These are phyloP conservation scores for Filobasidium uniguttulatum DNA, from an alignment of 1,284 basidiomycete species.

Conservation along the genomic window DNA sequence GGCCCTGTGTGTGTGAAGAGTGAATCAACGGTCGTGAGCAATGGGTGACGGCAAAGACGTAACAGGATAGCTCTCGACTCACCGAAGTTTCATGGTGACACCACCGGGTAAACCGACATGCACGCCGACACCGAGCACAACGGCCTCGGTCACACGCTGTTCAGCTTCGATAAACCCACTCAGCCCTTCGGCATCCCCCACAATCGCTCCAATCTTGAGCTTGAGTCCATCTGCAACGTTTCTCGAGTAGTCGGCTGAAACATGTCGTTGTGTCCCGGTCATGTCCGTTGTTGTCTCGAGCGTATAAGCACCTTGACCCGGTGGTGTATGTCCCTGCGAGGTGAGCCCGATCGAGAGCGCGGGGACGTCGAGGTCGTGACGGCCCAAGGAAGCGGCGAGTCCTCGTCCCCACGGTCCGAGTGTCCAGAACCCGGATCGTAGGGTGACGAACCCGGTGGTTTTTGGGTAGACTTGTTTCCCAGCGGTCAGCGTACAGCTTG, in stretches of 20 bases:
- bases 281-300: conserved; percentile 29
- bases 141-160: conserved; percentile 27
- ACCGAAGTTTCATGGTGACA: conserved; percentile 24
- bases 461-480: conserved; percentile 36
- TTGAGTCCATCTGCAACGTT: conserved; percentile 38
- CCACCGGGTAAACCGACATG: conserved; percentile 22
- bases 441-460: conserved; percentile 36
- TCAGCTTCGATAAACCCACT: conserved; percentile 30
- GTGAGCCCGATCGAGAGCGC: conserved; percentile 32
- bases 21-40: not conserved
- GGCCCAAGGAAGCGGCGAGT: conserved; percentile 17
- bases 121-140: conserved; percentile 24
- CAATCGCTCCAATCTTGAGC: conserved; percentile 34
- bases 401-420: conserved; percentile 37
- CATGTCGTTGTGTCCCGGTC: conserved; percentile 17
- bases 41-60: too few relatives aligned
- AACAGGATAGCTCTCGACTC: too few relatives aligned
- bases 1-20: conserved; percentile 17
- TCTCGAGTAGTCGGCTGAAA: conserved; percentile 35
- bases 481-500: conserved; percentile 37
- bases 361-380: conserved; percentile 22
- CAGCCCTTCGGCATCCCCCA: conserved; percentile 20
- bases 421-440: conserved; percentile 37
- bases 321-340: conserved; percentile 15
- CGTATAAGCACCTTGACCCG: conserved; percentile 32